Evolutionary conservation across 2,329 filamentous ascomycete genomes (phyloP).

Genomic region (Emydomyces testavorans): DNA sequence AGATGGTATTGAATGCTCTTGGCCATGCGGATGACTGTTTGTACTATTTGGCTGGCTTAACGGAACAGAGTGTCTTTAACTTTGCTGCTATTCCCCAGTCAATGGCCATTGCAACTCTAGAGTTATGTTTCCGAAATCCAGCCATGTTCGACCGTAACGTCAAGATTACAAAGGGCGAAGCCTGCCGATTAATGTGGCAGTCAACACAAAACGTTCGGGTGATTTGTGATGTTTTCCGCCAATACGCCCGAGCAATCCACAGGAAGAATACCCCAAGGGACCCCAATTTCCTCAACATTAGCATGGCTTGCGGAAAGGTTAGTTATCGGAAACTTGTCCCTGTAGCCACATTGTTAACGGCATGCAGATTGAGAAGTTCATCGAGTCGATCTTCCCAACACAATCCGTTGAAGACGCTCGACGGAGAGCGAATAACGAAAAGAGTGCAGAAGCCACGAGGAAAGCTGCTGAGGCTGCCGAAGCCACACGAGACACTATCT

Average conservation of each 20-base stretch:
- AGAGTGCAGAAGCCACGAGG: slow-evolving; percentile 45
- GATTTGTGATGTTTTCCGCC: slow-evolving; percentile 70
- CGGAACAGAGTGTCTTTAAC: slow-evolving; percentile 97
- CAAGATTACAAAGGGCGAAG: slow-evolving; percentile 93
- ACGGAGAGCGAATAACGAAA: slow-evolving; percentile 37
- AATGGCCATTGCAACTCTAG: slow-evolving; percentile 94
- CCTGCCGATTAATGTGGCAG: slow-evolving; percentile 81
- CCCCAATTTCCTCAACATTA: slow-evolving; percentile 85
- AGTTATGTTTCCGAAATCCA: slow-evolving; percentile 84
- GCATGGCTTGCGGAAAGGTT: slow-evolving; percentile 77
- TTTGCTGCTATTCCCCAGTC: slow-evolving; percentile 93
- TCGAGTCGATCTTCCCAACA: slow-evolving; percentile 81
- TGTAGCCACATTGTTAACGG: slow-evolving; percentile 14
- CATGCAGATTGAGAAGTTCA: slow-evolving; percentile 77
- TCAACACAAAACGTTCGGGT: slow-evolving; percentile 80
- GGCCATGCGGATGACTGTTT: slow-evolving; percentile 82
- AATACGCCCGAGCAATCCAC: slow-evolving; percentile 68
- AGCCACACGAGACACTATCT: slow-evolving; percentile 39
- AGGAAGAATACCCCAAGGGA: slow-evolving; percentile 90
- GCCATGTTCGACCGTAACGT: slow-evolving; percentile 74
- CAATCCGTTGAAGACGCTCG: slow-evolving; percentile 55
- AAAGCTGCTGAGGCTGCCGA: slow-evolving; percentile 40
- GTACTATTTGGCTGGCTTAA: slow-evolving; percentile 93
- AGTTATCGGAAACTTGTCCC: no score
- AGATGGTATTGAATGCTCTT: slow-evolving; percentile 87